phyloP scores from a whole-genome alignment of 257 asterid species.

The Nicotiana paniculata region DNA sequence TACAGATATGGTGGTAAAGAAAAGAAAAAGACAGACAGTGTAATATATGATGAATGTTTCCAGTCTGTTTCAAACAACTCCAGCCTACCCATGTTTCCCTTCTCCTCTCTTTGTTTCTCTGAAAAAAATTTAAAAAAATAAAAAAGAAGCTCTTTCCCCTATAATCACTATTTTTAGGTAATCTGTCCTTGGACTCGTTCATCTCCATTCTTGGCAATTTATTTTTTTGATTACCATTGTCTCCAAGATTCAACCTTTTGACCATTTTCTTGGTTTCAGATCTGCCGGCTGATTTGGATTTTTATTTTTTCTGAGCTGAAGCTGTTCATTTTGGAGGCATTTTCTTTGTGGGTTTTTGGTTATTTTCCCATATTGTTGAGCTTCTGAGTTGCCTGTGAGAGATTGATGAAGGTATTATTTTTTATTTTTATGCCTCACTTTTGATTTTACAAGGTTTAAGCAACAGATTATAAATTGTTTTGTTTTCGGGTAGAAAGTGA shows the following conservation, averaged over 20 bases:
- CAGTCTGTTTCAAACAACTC: slow-evolving; percentile 44
- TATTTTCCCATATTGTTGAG: background rate
- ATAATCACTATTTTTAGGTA: background rate
- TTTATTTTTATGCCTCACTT: slow-evolving; percentile 15
- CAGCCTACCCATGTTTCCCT: slow-evolving; percentile 28
- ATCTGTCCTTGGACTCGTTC: background rate
- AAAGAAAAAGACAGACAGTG: slow-evolving; percentile 1
- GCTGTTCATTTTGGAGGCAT: background rate
- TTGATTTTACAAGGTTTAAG: background rate
- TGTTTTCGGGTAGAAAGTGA: background rate
- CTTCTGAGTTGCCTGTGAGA: background rate
- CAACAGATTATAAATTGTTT: background rate
- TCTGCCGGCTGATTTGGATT: slow-evolving; percentile 27
- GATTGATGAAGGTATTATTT: slow-evolving; percentile 27
- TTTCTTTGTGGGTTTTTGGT: slow-evolving; percentile 14
- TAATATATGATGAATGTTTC: slow-evolving; percentile 28
- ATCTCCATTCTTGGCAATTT: slow-evolving; percentile 4
- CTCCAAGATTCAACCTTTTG: background rate
- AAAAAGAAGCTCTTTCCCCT: background rate
- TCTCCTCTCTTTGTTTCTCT: background rate
- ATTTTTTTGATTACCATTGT: background rate
- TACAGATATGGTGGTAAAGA: slow-evolving; percentile 17
- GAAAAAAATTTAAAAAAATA: background rate
- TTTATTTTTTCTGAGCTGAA: background rate
- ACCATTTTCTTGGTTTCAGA: slow-evolving; percentile 30